phyloP scores from a whole-genome alignment of 345 rosid species.

The Punica granatum region DNA sequence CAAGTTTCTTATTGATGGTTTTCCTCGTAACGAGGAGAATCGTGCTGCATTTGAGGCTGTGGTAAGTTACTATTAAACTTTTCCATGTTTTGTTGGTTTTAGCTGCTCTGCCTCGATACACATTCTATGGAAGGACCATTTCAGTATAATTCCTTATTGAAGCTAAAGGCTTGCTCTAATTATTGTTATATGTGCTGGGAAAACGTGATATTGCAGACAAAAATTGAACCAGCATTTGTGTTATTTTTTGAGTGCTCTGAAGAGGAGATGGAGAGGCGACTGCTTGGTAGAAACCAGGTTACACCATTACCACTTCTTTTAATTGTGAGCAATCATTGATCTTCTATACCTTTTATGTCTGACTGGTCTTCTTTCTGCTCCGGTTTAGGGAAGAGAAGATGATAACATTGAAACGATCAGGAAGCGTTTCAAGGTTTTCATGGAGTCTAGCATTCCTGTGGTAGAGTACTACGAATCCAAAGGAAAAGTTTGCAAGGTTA shows the following conservation, averaged over 20 bases:
- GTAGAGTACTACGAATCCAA: constrained; percentile 37
- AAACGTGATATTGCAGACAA: constrained; percentile 32
- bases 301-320: not conserved
- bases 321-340: not conserved
- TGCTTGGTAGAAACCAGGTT: constrained; percentile 73
- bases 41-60: constrained; percentile 57
- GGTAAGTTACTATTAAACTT: constrained; percentile 26
- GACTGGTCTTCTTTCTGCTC: not conserved
- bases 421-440: constrained; percentile 8
- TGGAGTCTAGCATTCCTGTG: constrained; percentile 60
- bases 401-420: constrained; percentile 13
- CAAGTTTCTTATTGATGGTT: constrained; percentile 74
- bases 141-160: not conserved
- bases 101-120: not conserved
- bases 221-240: constrained; percentile 54
- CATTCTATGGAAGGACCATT: not conserved
- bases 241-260: constrained; percentile 56
- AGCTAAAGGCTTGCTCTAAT: not conserved
- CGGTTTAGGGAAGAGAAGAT: constrained; percentile 6
- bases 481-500: constrained; percentile 66
- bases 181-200: not conserved
- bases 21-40: constrained; percentile 82
- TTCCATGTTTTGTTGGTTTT: not conserved
- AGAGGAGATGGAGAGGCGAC: constrained; percentile 60
- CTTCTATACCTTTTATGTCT: constrained; percentile 3